phyloP scores from a whole-genome alignment of 306 rosid species.

The Inga leiocalycina region DNA sequence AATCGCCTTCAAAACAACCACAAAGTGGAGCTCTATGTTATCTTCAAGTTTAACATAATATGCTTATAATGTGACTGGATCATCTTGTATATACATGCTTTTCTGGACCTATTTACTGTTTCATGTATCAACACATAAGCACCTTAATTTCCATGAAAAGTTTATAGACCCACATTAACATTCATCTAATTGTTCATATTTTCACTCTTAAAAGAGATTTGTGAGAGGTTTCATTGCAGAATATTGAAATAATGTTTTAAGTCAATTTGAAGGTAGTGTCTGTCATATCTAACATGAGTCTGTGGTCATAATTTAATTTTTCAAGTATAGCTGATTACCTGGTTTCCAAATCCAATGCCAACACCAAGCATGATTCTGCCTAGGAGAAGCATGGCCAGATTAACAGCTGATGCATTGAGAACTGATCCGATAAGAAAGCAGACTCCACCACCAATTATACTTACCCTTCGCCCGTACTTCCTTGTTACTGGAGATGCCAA shows the following conservation, averaged over 20 bases:
- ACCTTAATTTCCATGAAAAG: not conserved
- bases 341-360: slow-evolving; percentile 14
- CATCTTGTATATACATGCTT: not conserved
- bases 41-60: not conserved
- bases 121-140: not conserved
- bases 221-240: not conserved
- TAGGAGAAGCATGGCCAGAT: slow-evolving; percentile 3
- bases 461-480: not conserved
- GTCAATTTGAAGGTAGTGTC: not conserved
- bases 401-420: slow-evolving; percentile 8
- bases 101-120: not conserved
- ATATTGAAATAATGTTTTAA: no score
- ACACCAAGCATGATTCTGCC: slow-evolving; percentile 10
- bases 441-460: slow-evolving; percentile 3
- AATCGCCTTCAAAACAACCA: slow-evolving; percentile 69
- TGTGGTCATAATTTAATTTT: not conserved
- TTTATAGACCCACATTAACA: not conserved
- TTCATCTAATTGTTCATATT: not conserved
- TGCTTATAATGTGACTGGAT: not conserved
- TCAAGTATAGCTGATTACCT: not conserved
- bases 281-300: not conserved
- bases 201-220: not conserved
- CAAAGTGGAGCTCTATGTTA: slow-evolving; percentile 22
- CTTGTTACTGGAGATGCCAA: not conserved
- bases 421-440: not conserved